A percentile compares a stretch with the other conserved stretches of the same genome.
phyloP scores from a whole-genome alignment of 192 early-diverging fungal genomes.

The Powellomyces hirtus region DNA sequence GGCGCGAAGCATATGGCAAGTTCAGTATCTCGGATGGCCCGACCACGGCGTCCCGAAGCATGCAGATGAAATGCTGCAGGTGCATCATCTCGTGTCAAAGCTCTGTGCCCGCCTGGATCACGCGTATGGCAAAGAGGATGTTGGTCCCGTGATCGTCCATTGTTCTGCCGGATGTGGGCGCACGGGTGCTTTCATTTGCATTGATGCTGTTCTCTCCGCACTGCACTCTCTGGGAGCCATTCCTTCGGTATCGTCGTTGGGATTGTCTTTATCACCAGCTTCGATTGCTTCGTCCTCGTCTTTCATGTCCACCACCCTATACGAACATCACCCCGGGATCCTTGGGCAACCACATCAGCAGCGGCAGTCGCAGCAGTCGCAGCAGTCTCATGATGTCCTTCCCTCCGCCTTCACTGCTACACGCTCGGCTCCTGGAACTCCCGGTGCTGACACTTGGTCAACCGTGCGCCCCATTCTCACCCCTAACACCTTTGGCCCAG shows the following conservation, averaged over 20 bases:
- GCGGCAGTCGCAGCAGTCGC: not conserved
- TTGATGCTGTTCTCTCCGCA: conserved; percentile 48
- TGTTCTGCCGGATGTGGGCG: conserved; percentile 86
- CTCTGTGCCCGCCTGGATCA: conserved; percentile 45
- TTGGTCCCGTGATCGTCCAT: conserved; percentile 73
- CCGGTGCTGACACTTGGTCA: conserved; percentile 8
- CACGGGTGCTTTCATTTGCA: conserved; percentile 78
- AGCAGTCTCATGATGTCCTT: not conserved
- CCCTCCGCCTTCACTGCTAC: not conserved
- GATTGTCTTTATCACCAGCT: not conserved
- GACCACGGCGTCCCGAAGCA: conserved; percentile 73
- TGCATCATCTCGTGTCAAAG: conserved; percentile 51
- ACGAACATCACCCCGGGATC: not conserved
- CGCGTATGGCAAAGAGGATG: not conserved
- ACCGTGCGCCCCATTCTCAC: conserved; percentile 12
- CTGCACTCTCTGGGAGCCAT: not conserved
- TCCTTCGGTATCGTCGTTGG: not conserved
- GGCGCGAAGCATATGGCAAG: conserved; percentile 49
- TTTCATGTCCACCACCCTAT: not conserved
- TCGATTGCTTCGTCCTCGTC: not conserved
- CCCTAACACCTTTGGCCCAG: conserved; percentile 9
- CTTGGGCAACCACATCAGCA: not conserved
- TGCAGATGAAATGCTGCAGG: conserved; percentile 49
- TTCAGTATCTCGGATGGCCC: conserved; percentile 77
- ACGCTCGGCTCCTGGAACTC: not conserved